A percentile compares a stretch with the other conserved stretches of the same genome.
Conservation (phyloP, 2,329 filamentous ascomycete species). For the Sphaceloma murrayae region DNA sequence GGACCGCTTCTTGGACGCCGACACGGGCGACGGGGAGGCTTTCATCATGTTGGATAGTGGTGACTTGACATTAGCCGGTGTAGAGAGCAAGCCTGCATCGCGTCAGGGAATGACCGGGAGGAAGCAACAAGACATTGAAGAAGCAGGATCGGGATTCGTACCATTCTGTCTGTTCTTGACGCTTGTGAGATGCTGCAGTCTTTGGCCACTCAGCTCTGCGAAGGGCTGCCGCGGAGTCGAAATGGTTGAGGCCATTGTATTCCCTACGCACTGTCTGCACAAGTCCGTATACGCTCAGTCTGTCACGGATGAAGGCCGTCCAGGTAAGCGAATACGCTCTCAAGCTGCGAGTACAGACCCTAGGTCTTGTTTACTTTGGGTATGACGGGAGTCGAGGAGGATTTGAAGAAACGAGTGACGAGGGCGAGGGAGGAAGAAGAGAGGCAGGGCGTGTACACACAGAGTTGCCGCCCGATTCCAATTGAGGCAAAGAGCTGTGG, state of each 20-base stretch:
- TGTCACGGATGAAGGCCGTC: neutral
- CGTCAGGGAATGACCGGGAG: no score
- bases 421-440: conserved; percentile 1
- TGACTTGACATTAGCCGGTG: conserved; percentile 24
- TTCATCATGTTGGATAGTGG: conserved; percentile 22
- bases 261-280: neutral
- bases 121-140: no score
- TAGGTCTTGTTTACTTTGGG: conserved; percentile 1
- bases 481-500: conserved; percentile 15
- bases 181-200: conserved; percentile 62
- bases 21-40: conserved; percentile 25
- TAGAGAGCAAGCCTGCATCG: conserved; percentile 17
- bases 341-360: neutral
- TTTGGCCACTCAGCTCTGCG: conserved; percentile 58
- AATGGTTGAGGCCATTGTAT: conserved; percentile 26
- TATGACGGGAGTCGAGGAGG: neutral
- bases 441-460: conserved; percentile 5
- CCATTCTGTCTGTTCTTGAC: conserved; percentile 67
- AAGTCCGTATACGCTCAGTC: conserved; percentile 4
- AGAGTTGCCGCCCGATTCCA: conserved; percentile 15
- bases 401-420: conserved; percentile 9
- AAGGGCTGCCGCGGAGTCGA: conserved; percentile 55
- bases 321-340: neutral
- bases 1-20: conserved; percentile 38
- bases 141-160: no score